These are phyloP conservation scores for Blastocystis sp. DNA, from an alignment of 352 stramenopile species.

Conservation along the genomic window DNA sequence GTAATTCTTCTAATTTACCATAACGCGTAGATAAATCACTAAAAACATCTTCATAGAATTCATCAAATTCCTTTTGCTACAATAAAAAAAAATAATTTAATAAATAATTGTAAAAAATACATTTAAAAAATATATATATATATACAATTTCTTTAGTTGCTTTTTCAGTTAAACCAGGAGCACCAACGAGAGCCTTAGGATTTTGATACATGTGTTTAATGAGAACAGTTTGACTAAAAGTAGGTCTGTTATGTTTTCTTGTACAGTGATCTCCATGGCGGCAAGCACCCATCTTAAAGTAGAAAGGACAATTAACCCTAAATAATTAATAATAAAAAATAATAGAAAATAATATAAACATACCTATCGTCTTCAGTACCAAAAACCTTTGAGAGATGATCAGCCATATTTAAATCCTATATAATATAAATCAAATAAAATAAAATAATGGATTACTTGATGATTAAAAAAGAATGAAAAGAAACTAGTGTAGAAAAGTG, in stretches of 20 bases:
- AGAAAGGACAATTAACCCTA: slow-evolving; percentile 95
- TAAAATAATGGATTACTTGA: too few species aligned
- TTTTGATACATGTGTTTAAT: slow-evolving; percentile 96
- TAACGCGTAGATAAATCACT: slow-evolving; percentile 86
- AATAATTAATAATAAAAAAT: background rate
- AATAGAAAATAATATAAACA: too few species aligned
- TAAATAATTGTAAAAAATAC: slow-evolving; percentile 44
- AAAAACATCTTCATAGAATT: slow-evolving; percentile 88
- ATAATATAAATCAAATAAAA: too few species aligned
- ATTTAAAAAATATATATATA: background rate
- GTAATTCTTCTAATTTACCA: slow-evolving; percentile 85
- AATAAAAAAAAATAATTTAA: background rate
- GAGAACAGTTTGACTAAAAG: slow-evolving; percentile 91
- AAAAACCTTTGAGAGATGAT: slow-evolving; percentile 32
- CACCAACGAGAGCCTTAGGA: slow-evolving; percentile 45
- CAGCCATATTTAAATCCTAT: slow-evolving; percentile 25
- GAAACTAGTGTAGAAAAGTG: too few species aligned
- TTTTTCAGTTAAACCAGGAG: slow-evolving; percentile 44
- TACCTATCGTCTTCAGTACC: slow-evolving; percentile 36
- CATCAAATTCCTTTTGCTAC: slow-evolving; percentile 56
- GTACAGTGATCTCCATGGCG: slow-evolving; percentile 93
- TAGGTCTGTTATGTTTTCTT: slow-evolving; percentile 86
- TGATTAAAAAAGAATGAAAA: too few species aligned
- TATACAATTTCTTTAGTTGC: slow-evolving; percentile 42
- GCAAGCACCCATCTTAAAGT: slow-evolving; percentile 98